Conservation (phyloP, 139 green algal species). For the Tetraselmis chui region DNA sequence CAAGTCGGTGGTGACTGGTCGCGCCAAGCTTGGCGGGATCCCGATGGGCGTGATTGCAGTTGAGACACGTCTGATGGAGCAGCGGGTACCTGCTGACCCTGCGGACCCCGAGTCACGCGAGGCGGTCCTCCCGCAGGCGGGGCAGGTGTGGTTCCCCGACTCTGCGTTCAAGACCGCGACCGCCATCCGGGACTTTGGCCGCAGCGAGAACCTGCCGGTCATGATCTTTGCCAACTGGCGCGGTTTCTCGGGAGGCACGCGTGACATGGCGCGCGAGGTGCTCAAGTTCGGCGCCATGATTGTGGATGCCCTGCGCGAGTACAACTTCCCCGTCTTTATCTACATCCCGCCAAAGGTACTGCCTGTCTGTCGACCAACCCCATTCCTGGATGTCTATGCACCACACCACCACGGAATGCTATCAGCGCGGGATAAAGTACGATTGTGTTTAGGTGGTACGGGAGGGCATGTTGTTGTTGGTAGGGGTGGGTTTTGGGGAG, state of each 20-base stretch:
- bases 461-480: no score
- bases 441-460: no score
- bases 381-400: no score
- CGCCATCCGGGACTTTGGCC: slow-evolving; percentile 93
- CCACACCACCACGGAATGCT: no score
- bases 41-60: slow-evolving; percentile 91
- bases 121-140: slow-evolving; percentile 61
- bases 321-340: slow-evolving; percentile 87
- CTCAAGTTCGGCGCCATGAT: slow-evolving; percentile 75
- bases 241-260: slow-evolving; percentile 92
- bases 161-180: slow-evolving; percentile 92
- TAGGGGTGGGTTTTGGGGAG: no score
- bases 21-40: slow-evolving; percentile 86
- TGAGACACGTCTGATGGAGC: slow-evolving; percentile 74
- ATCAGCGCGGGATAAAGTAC: no score
- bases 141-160: slow-evolving; percentile 98
- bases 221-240: slow-evolving; percentile 98
- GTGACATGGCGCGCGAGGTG: slow-evolving; percentile 62
- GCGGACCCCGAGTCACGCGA: slow-evolving; percentile 71
- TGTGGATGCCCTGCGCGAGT: slow-evolving; percentile 87
- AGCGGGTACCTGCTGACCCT: slow-evolving; percentile 86
- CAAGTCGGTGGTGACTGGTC: slow-evolving; percentile 83
- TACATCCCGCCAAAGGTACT: slow-evolving; percentile 74
- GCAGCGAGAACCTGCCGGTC: slow-evolving; percentile 84
- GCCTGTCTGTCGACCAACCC: no score